A percentile compares a stretch with the other conserved stretches of the same genome.
Conservation (phyloP, 441 rosid species). For the Aleurites moluccanus region DNA sequence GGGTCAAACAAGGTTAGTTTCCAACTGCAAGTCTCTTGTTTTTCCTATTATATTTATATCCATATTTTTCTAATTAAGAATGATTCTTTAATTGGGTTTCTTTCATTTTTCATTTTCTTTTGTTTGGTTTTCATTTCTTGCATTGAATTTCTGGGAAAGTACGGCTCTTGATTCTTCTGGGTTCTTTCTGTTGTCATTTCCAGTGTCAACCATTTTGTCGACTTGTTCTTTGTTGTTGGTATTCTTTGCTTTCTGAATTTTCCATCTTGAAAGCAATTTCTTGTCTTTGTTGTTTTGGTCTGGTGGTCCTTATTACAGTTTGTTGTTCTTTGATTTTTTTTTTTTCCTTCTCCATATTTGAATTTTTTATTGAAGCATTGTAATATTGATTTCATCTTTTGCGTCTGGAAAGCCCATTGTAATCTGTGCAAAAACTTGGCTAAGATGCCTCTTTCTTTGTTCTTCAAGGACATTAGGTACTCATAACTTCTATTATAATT, state of each 20-base stretch:
- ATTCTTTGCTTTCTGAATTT: neutral
- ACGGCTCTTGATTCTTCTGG: neutral
- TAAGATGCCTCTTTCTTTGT: conserved; percentile 25
- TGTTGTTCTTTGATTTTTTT: neutral
- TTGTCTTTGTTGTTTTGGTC: neutral
- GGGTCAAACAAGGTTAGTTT: neutral
- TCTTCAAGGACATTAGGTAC: conserved; percentile 40
- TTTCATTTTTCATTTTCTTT: neutral
- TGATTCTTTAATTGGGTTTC: neutral
- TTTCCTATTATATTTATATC: neutral
- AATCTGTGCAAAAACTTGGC: conserved; percentile 23
- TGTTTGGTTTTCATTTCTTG: neutral
- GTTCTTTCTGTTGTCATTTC: conserved; percentile 12
- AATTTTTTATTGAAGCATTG: neutral
- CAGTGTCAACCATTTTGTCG: neutral
- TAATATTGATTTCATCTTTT: conserved; percentile 1
- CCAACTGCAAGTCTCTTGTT: neutral
- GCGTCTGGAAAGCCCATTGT: neutral
- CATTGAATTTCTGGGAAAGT: neutral
- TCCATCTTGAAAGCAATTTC: neutral
- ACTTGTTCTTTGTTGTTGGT: neutral
- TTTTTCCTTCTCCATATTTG: neutral
- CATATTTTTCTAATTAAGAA: neutral
- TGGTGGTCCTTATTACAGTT: neutral
- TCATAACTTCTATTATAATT: neutral